Base-by-base conservation (phyloP, 257 asterid species). In the Solanum appendiculatum region DNA sequence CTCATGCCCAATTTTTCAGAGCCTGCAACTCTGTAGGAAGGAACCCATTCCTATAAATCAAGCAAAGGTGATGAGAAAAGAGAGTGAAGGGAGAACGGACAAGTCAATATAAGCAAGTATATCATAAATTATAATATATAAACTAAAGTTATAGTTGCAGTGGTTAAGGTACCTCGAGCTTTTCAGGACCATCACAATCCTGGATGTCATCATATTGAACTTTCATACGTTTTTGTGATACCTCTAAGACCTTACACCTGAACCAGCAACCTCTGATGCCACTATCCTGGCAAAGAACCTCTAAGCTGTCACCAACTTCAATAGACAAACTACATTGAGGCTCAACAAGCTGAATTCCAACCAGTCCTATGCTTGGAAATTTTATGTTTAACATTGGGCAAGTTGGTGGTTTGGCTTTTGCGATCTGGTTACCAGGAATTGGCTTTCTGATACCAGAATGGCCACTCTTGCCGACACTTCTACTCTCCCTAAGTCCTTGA, bases 241-340 rank as follows among this genome's bases (percentile, higher is more conserved):
- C 85, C 39, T 54, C 78, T 86, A 95, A 77, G 86, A 94, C 85
- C 89, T 90, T 95, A 86, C 94, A 91, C 87, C 91, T 90, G 86
- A 91, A 92, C 96, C 98, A 94, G 90, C 96, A 95, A 34, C 95
- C 97, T 37, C 92, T 83, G 86, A 92, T 56, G 77, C 96, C 93
- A 12, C 94, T 94, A 31, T 95, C 95, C 90, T 89, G 93, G 69
- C 90, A 84, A 86, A 95, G 95, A 86, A 94, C 74, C 93, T 94
- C 98, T 36, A 89, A 44, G 58, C 89, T 86, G 86, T 78, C 39
- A 66, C 37, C 37, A 66, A 66, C 74, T 66, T 66, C 23, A 66
- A 66, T 27, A 66, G 37, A 29, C 37, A 66, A 29, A 37, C 27
- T 66, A 27, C 1, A 66, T 27, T 27, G 74, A 66, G 74, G 74